Evolutionary conservation across 2,329 filamentous ascomycete species (phyloP), one percentile per base, ranked within the genome.

Genomic region (Herpotrichia juniperi): DNA sequence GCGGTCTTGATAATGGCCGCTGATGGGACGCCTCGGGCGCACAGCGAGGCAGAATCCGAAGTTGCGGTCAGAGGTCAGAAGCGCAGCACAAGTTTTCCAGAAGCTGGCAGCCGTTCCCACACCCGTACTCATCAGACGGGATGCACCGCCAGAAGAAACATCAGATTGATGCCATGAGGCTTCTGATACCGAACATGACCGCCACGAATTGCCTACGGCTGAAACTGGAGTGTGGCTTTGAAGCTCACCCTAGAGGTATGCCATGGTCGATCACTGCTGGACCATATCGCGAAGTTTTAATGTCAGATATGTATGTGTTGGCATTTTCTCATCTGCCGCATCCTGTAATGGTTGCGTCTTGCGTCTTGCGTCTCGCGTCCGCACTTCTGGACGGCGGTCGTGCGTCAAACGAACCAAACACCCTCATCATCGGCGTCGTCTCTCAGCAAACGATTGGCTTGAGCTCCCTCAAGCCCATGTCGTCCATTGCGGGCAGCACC

Each of bases 361-460:
- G 32, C 26, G 26, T 28, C 34, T 37, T 57, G 46, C 49, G 40
- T 46, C 35, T 40, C 45, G 37, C 50, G 39, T 46, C 21, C 25
- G 17, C n/a, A n/a, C n/a, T n/a, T n/a, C 42, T 19, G 30, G 21
- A 10, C 11, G 46, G 46, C 51, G 28, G 28, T 19, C 42, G n/a
- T n/a, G n/a, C 22, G 40, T 46, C 42, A n/a, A 31, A 44, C 10
- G 34, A 55, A 54, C 51, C 44, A 54, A 54, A 48, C 43, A 45
- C 44, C 51, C 48, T 51, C 53, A 57, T 55, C 52, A 50, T 39
- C 53, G 51, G 50, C 61, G 58, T 22, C 51, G 47, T 50, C 42
- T 50, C 42, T 46, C 50, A 50, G 26, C 52, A 63, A 69, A 68
- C 63, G 51, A 71, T 66, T 71, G 67, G 68, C 59, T 65, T 64